A percentile compares a stretch with the other conserved stretches of the same genome.
Evolutionary conservation across 352 stramenopile genomes (phyloP).

Genomic region (Peronospora belbahrii): DNA sequence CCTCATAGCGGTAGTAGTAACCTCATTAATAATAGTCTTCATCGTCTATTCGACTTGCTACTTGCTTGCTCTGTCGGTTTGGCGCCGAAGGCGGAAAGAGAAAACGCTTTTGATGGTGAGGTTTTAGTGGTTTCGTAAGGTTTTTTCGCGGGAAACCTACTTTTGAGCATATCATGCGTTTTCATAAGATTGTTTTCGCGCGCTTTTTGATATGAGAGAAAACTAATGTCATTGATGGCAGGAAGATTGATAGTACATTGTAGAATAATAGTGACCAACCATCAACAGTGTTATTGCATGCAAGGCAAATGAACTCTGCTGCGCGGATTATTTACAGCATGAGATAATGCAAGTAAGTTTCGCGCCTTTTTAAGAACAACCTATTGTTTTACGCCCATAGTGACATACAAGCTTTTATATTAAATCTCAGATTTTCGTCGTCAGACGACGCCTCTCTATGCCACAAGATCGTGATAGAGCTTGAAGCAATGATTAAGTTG

Average conservation of each 20-base stretch:
- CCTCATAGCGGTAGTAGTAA: constrained; percentile 15
- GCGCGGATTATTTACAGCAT: not conserved
- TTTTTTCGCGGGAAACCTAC: constrained; percentile 21
- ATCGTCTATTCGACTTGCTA: constrained; percentile 16
- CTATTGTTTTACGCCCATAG: constrained; percentile 6
- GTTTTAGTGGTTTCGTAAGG: constrained; percentile 21
- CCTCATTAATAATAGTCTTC: constrained; percentile 20
- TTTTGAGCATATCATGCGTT: constrained; percentile 5
- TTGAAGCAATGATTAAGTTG: constrained; percentile 6
- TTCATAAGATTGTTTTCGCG: constrained; percentile 6
- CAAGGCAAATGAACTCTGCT: not conserved
- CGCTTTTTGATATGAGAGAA: constrained; percentile 7
- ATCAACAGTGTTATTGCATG: constrained; percentile 8
- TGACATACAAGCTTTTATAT: constrained; percentile 11
- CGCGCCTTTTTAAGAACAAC: constrained; percentile 7
- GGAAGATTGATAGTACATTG: too few species aligned
- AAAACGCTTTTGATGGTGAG: constrained; percentile 21
- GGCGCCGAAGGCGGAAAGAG: constrained; percentile 8
- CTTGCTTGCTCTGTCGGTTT: constrained; percentile 19
- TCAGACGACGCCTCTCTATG: constrained; percentile 11
- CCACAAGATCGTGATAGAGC: constrained; percentile 9
- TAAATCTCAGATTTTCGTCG: constrained; percentile 9
- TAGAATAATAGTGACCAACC: not conserved
- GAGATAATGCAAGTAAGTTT: not conserved
- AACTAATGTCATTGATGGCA: not conserved